A percentile compares a stretch with the other conserved stretches of the same genome.
Evolutionary conservation across 202 grass and related monocot genomes (phyloP).

Genomic region (Carex arenaria): DNA sequence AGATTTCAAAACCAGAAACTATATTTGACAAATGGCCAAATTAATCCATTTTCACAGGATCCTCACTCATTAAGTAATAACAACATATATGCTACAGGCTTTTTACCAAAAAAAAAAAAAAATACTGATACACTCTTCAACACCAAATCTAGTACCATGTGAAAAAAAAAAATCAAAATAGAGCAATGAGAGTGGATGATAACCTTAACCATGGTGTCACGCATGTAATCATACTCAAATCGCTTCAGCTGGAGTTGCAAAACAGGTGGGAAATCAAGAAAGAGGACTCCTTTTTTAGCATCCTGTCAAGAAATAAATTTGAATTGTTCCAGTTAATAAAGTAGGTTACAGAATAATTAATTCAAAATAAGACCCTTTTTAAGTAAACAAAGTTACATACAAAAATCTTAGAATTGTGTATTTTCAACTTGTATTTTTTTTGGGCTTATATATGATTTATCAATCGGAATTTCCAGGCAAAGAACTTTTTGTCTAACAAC

Average conservation of each 20-base stretch:
- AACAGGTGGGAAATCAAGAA: constrained; percentile 79
- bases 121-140: background rate
- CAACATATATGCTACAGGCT: too few relatives aligned
- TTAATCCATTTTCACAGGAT: background rate
- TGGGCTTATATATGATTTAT: background rate
- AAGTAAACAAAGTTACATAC: background rate
- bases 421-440: background rate
- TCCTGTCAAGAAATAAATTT: constrained; percentile 48
- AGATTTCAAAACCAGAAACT: background rate
- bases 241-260: constrained; percentile 94
- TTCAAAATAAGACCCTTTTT: background rate
- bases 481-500: background rate
- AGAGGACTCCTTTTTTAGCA: constrained; percentile 82
- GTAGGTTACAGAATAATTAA: background rate
- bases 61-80: background rate
- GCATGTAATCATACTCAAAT: constrained; percentile 84
- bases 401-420: background rate
- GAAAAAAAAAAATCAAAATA: constrained; percentile 24
- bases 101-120: too few relatives aligned
- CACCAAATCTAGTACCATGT: background rate
- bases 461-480: background rate
- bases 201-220: constrained; percentile 89
- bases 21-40: background rate
- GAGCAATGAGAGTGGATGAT: constrained; percentile 19
- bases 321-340: constrained; percentile 6